These are phyloP conservation scores for Solanum piurae DNA, from an alignment of 257 asterid species.

Conservation along the genomic window DNA sequence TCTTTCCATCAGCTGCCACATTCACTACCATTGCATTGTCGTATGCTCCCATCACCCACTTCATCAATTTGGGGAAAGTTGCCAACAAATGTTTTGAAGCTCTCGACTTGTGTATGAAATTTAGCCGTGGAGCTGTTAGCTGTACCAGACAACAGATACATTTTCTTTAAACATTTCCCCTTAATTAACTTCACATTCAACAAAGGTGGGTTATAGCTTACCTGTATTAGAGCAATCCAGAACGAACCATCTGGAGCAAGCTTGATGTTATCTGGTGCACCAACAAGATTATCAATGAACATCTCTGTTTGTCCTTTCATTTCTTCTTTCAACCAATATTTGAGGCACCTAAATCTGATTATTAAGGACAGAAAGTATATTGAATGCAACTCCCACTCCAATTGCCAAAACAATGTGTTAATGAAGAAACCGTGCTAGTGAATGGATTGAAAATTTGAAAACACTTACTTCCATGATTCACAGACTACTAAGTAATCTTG, in stretches of 20 bases:
- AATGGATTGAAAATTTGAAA: not conserved
- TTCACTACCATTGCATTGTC: conserved; percentile 45
- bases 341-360: conserved; percentile 52
- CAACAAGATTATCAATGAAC: conserved; percentile 47
- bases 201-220: not conserved
- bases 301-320: conserved; percentile 37
- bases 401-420: not conserved
- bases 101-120: conserved; percentile 22
- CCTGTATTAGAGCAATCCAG: conserved; percentile 63
- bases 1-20: conserved; percentile 42
- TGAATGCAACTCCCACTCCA: not conserved
- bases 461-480: conserved; percentile 57
- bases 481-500: conserved; percentile 56
- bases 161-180: not conserved
- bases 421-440: not conserved
- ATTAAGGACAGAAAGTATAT: not conserved
- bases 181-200: not conserved
- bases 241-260: conserved; percentile 73
- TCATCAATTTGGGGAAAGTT: conserved; percentile 10
- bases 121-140: conserved; percentile 16
- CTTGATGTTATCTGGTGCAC: conserved; percentile 58
- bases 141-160: conserved; percentile 1
- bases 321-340: conserved; percentile 52
- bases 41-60: not conserved
- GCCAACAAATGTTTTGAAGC: conserved; percentile 14